These are phyloP conservation scores for Grigorovia yakushimaensis DNA, from an alignment of 805 yeast species.

Conservation along the genomic window DNA sequence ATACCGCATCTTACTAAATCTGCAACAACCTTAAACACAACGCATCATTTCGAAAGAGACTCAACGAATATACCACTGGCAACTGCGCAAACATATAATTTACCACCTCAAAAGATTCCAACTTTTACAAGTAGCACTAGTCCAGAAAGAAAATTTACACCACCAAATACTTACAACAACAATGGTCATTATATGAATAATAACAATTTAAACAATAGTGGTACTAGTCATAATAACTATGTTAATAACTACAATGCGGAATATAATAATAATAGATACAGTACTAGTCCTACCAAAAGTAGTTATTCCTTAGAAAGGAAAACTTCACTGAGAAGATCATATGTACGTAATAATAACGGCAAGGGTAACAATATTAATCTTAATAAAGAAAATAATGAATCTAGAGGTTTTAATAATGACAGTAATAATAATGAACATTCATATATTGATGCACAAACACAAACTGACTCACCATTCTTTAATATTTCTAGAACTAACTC, in stretches of 20 bases:
- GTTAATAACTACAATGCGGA: background rate
- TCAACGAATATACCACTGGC: background rate
- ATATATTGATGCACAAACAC: conserved; percentile 14
- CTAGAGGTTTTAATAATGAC: background rate
- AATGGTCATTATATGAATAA: background rate
- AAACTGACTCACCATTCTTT: conserved; percentile 8
- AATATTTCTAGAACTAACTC: conserved; percentile 1
- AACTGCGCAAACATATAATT: background rate
- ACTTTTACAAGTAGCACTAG: background rate
- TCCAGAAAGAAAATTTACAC: background rate
- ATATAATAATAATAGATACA: background rate
- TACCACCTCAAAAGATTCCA: background rate
- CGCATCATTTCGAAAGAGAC: background rate
- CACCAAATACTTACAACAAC: background rate
- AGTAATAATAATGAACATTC: background rate
- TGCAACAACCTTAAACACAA: background rate
- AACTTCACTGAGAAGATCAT: background rate
- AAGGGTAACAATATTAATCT: background rate
- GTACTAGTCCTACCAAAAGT: background rate
- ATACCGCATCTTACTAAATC: background rate
- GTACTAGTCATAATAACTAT: background rate
- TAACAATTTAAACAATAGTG: background rate
- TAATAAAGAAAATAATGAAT: background rate
- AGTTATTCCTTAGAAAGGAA: background rate
- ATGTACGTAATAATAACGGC: background rate